Conservation (phyloP, 176 grass and related monocot species). For the Phragmites australis region DNA sequence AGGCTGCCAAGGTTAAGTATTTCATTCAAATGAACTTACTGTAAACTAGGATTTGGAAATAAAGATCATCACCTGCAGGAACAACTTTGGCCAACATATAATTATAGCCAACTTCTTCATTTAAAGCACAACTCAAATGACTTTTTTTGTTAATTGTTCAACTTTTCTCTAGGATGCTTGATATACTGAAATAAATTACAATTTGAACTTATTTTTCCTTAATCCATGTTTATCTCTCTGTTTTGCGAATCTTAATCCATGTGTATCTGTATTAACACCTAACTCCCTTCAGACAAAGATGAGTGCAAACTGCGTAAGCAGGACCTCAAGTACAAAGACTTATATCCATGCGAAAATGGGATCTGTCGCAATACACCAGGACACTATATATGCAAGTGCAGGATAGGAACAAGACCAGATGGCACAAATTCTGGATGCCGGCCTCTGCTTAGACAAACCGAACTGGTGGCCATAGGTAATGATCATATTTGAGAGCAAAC, state of each 20-base stretch:
- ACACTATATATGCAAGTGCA: constrained; percentile 37
- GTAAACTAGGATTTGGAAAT: neutral
- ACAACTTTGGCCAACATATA: neutral
- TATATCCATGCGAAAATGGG: constrained; percentile 45
- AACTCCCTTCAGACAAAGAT: constrained; percentile 24
- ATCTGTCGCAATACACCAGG: constrained; percentile 33
- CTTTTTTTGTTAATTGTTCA: neutral
- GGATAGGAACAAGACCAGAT: constrained; percentile 26
- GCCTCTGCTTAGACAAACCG: neutral
- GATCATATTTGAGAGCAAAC: neutral
- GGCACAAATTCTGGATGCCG: constrained; percentile 21
- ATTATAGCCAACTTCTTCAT: neutral
- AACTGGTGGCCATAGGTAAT: constrained; percentile 25
- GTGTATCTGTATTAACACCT: neutral
- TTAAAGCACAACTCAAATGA: neutral
- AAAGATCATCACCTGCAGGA: neutral
- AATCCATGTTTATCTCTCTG: neutral
- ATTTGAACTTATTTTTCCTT: too few species aligned
- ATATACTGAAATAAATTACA: neutral
- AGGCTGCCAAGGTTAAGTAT: constrained; percentile 38
- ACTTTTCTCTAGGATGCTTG: neutral
- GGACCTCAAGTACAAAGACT: neutral
- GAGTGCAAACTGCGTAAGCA: constrained; percentile 33
- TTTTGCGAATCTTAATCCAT: neutral
- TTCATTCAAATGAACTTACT: neutral